phyloP scores from a whole-genome alignment of 345 rosid species.

The Combretum micranthum region DNA sequence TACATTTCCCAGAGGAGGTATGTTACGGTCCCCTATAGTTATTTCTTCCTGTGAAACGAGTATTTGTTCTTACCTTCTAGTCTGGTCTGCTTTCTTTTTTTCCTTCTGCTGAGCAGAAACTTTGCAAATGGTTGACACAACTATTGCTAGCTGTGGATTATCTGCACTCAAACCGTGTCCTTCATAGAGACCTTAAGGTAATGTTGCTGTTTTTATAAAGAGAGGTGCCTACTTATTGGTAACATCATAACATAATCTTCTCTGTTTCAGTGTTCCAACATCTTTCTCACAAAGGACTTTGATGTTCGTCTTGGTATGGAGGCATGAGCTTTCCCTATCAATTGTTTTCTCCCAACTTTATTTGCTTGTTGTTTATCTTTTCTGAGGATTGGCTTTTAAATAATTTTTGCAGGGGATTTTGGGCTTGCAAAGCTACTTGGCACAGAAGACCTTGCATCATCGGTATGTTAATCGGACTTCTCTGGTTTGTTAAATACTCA shows the following conservation, averaged over 20 bases:
- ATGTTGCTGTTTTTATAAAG: not conserved
- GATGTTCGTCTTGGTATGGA: constrained; percentile 79
- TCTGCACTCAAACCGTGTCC: constrained; percentile 88
- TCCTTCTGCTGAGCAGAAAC: constrained; percentile 47
- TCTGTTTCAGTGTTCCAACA: constrained; percentile 82
- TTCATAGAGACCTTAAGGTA: constrained; percentile 95
- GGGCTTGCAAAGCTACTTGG: constrained; percentile 90
- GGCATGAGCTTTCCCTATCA: constrained; percentile 6
- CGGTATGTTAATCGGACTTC: constrained; percentile 32
- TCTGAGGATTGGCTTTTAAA: constrained; percentile 16
- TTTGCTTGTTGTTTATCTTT: constrained; percentile 11
- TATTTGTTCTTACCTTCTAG: not conserved
- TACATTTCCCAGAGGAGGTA: constrained; percentile 82
- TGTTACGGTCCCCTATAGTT: constrained; percentile 3
- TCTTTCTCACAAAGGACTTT: constrained; percentile 80
- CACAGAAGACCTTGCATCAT: constrained; percentile 77
- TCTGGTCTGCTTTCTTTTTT: not conserved
- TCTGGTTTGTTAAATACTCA: too few species aligned
- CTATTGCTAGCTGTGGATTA: constrained; percentile 91
- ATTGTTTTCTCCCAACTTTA: constrained; percentile 6
- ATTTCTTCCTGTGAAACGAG: not conserved
- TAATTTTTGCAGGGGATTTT: constrained; percentile 62
- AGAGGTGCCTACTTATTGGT: constrained; percentile 5
- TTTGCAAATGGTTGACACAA: constrained; percentile 95
- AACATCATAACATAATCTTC: constrained; percentile 13